phyloP scores from a whole-genome alignment of 306 rosid genomes.

The Lathyrus aphaca region DNA sequence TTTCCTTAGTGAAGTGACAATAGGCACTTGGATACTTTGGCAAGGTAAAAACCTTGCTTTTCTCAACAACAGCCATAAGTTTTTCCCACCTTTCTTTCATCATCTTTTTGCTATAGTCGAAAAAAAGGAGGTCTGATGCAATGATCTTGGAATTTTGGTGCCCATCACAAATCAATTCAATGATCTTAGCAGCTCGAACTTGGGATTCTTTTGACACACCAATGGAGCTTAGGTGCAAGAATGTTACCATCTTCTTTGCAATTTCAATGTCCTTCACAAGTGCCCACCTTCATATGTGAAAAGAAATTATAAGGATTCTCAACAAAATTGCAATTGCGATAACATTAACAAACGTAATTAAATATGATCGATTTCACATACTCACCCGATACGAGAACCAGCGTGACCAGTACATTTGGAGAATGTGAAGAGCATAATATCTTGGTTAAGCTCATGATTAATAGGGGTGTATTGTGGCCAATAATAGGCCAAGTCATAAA shows the following conservation, averaged over 20 bases:
- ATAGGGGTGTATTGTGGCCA: slow-evolving; percentile 92
- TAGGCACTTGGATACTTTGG: slow-evolving; percentile 43
- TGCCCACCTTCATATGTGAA: slow-evolving; percentile 62
- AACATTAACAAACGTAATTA: no score
- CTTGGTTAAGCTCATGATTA: slow-evolving; percentile 52
- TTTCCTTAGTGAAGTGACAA: slow-evolving; percentile 58
- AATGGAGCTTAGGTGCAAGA: slow-evolving; percentile 59
- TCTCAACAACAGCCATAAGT: slow-evolving; percentile 44
- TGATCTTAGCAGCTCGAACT: slow-evolving; percentile 64
- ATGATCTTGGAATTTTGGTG: slow-evolving; percentile 46
- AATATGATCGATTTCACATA: background rate
- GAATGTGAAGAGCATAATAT: slow-evolving; percentile 80
- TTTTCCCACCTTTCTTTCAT: slow-evolving; percentile 73
- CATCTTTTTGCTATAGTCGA: slow-evolving; percentile 42
- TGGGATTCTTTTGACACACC: slow-evolving; percentile 90
- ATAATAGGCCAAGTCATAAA: slow-evolving; percentile 81
- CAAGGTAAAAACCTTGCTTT: slow-evolving; percentile 47
- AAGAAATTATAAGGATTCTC: background rate
- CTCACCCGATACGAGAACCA: slow-evolving; percentile 87
- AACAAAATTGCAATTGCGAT: background rate
- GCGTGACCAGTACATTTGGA: slow-evolving; percentile 94
- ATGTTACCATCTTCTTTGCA: slow-evolving; percentile 67
- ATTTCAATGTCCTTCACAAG: slow-evolving; percentile 72
- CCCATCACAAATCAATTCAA: slow-evolving; percentile 61
- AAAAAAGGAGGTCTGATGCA: slow-evolving; percentile 50